Base-by-base conservation (phyloP, 768 basidiomycete genomes). In the Boletus vermiculosoides region DNA sequence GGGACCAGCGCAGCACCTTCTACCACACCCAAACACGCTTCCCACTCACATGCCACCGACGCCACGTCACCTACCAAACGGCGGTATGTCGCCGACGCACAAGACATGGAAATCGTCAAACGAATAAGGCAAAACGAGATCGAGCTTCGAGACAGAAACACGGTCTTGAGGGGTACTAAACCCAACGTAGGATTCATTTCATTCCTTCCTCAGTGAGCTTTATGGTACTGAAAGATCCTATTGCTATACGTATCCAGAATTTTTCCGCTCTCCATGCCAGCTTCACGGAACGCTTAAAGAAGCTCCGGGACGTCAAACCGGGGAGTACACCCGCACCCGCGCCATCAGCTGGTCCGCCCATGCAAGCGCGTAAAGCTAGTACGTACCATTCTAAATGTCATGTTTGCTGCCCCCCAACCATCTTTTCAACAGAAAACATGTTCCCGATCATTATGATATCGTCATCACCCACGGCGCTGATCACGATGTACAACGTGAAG, bases 361-460 rank as follows among this genome's bases (percentile, higher is more conserved):
- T 84, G 63, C 80, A 82, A 58, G 82, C 83, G 2, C 83, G 86
- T 33, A 92, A 90, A 81, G 80, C 86, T 39, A 82, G 89, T 87
- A 67, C 59, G 87, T 78, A 33, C 25, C 10, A 3, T 12, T 37
- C 30, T 39, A 0, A 33, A 16, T 0, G 42, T 45, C 16, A 7
- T 1, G 1, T 11, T 12, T 22, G 1, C 20, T 39, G 18, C 13
- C 11, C n/a, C 23, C n/a, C 33, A 28, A 16, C 18, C 34, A 4
- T 4, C 1, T 16, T 11, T 34, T 4, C 25, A 18, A 8, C 71
- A 91, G 87, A 83, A 61, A 85, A 85, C 66, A 84, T 82, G 65
- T 89, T 89, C 73, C 96, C 96, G 0, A 98, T 99, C 67, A 97
- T 98, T 72, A 90, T 98, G 77, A 94, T 99, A 42, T 96, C 95